A percentile compares a stretch with the other conserved stretches of the same genome.
Conservation (phyloP, 805 yeast species). For the Zygotorulaspora florentina region DNA sequence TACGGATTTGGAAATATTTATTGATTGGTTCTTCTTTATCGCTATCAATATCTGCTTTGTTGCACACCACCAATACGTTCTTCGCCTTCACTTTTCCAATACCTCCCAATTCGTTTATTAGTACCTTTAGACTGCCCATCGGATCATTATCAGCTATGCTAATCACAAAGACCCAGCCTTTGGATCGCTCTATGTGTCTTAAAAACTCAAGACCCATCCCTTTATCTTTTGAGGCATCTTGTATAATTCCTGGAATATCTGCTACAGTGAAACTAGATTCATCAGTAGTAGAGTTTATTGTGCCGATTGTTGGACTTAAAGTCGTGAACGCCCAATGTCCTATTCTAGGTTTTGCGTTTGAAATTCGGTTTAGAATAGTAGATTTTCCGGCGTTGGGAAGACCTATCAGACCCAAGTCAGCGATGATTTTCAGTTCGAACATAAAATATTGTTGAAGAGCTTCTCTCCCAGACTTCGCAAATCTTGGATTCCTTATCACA, state of each 20-base stretch:
- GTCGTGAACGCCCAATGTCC: conserved; percentile 99
- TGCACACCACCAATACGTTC: conserved; percentile 71
- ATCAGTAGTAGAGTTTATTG: conserved; percentile 64
- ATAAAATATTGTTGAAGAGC: conserved; percentile 64
- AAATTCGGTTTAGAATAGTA: conserved; percentile 78
- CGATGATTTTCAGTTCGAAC: conserved; percentile 81
- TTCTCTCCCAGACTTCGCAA: conserved; percentile 73
- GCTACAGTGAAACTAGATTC: conserved; percentile 80
- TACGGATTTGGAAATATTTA: conserved; percentile 44
- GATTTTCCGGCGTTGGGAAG: conserved; percentile 97
- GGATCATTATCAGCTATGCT: conserved; percentile 70
- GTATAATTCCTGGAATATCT: conserved; percentile 93
- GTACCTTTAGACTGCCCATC: conserved; percentile 53
- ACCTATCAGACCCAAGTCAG: conserved; percentile 92
- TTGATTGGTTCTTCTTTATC: conserved; percentile 40
- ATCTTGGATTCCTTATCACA: conserved; percentile 82
- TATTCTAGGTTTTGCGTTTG: conserved; percentile 82
- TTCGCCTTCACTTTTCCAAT: conserved; percentile 54
- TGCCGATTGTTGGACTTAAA: conserved; percentile 85
- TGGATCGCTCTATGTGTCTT: conserved; percentile 87
- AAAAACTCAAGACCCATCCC: conserved; percentile 94
- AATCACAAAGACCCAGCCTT: conserved; percentile 82
- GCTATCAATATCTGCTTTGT: conserved; percentile 79
- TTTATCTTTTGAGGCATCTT: conserved; percentile 77
- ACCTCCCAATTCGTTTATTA: conserved; percentile 69